These are phyloP conservation scores for Xylariaceae sp. DNA, from an alignment of 2,329 filamentous ascomycete species.

Conservation along the genomic window DNA sequence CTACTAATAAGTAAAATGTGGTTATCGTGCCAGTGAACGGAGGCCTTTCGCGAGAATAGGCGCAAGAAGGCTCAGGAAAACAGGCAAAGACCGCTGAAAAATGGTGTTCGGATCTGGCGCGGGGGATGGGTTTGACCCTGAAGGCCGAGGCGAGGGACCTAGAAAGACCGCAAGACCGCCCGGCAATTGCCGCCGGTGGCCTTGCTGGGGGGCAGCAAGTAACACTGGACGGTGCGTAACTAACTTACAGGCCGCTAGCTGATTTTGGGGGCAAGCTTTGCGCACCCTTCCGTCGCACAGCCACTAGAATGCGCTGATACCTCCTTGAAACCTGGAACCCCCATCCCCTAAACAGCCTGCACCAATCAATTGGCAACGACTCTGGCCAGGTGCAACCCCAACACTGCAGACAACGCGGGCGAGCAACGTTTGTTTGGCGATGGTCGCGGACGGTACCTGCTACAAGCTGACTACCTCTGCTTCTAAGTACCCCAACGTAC, in stretches of 20 bases:
- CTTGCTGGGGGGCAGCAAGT: too few relatives aligned
- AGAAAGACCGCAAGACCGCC: slow-evolving; percentile 6
- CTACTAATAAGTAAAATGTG: too few relatives aligned
- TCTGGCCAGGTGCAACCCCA: slow-evolving; percentile 29
- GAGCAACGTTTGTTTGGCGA: neutral
- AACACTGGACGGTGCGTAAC: slow-evolving; percentile 17
- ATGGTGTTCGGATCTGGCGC: slow-evolving; percentile 15
- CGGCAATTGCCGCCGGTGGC: slow-evolving; percentile 29
- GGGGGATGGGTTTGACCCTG: slow-evolving; percentile 33
- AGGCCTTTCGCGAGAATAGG: too few relatives aligned
- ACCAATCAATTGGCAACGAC: slow-evolving; percentile 28
- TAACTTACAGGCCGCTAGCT: slow-evolving; percentile 14
- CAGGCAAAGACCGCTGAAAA: slow-evolving; percentile 21
- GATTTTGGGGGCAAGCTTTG: slow-evolving; percentile 4
- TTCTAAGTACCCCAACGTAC: neutral
- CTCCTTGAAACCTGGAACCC: slow-evolving; percentile 2
- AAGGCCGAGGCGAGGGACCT: slow-evolving; percentile 21
- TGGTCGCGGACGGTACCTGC: neutral
- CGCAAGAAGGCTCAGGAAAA: too few relatives aligned
- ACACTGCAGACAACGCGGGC: slow-evolving; percentile 1
- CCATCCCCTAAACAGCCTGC: slow-evolving; percentile 21
- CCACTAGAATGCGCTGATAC: neutral
- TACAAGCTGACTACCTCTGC: too few relatives aligned
- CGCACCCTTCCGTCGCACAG: neutral
- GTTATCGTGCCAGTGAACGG: too few relatives aligned